Evolutionary conservation across 768 basidiomycete species (phyloP), one percentile per base, ranked within the genome.

Genomic region (Xanthoconium purpureum): DNA sequence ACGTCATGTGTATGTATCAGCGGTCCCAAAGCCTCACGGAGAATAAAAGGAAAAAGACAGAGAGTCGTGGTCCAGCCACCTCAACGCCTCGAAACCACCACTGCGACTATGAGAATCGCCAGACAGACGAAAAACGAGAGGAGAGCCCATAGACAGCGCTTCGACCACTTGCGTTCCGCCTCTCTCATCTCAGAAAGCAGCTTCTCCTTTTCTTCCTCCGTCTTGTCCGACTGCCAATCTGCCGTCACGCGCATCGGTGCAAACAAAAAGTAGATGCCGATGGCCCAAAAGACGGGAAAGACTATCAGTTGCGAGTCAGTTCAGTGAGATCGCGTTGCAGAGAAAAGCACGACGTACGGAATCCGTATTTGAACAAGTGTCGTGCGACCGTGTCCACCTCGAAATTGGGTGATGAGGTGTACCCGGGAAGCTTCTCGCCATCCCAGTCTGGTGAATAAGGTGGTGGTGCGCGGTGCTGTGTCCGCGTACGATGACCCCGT

Each of bases 351-450:
- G 0, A 50, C 84, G 64, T 62, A 85, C 84, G 64, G 63, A 86
- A 85, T 43, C 84, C 83, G 55, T 84, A 84, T 63, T 80, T 81
- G 73, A 86, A 85, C 45, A 86, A 68, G 65, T 79, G 83, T 70
- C 79, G 77, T 7, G 84, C 81, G 47, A 85, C 78, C 28, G 83
- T 85, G 5, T 75, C 68, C 35, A 78, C 76, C 71, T 86, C 82
- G 20, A 72, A 70, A 54, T 74, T 33, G 68, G 67, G 50, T 57
- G 73, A 52, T 62, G 59, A 33, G 3, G 42, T 6, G 24, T 67
- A 71, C 35, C 0, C 30, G 15, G 70, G 66, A 2, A 70, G 64
- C 52, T 70, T 73, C 33, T 73, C 68, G 50, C 66, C 63, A 1
- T 70, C 64, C 63, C 72, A 71, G 33, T 80, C 77, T 48, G 74